A percentile compares a stretch with the other conserved stretches of the same genome.
These are phyloP conservation scores for Agapanthus africanus DNA, from an alignment of 106 monocot species.

Conservation along the genomic window DNA sequence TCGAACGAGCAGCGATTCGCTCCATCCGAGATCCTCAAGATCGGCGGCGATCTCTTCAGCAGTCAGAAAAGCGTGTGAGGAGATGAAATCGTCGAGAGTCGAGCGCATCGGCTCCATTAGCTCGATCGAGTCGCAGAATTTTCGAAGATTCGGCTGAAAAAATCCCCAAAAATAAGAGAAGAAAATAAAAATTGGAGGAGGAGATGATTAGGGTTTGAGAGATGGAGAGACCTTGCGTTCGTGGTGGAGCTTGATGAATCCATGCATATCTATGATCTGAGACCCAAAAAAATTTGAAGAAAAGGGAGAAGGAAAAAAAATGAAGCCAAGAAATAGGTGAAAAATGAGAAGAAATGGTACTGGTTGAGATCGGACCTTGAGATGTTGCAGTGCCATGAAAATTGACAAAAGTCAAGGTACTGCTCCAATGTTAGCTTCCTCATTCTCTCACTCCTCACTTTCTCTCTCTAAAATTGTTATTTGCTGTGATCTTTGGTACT, in stretches of 20 bases:
- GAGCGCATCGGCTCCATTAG: background rate
- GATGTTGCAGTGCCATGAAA: background rate
- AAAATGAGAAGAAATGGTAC: background rate
- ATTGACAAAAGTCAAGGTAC: background rate
- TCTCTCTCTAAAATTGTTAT: background rate
- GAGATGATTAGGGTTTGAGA: background rate
- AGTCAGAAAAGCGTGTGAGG: background rate
- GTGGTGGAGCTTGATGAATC: background rate
- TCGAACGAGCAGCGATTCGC: background rate
- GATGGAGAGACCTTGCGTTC: background rate
- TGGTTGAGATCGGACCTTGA: constrained; percentile 1
- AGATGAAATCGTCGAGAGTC: constrained; percentile 1
- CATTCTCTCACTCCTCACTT: background rate
- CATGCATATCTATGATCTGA: constrained; percentile 7
- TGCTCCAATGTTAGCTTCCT: background rate
- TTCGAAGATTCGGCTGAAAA: background rate
- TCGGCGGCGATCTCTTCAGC: background rate
- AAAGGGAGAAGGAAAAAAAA: background rate
- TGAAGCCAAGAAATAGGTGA: background rate
- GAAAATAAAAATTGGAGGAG: background rate
- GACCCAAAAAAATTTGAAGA: background rate
- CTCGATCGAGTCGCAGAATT: background rate
- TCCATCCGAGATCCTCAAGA: background rate
- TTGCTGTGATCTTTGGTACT: background rate
- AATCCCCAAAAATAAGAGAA: background rate